phyloP scores from a whole-genome alignment of 2,329 filamentous ascomycete species.

The Sclerotinia sclerotiorum region DNA sequence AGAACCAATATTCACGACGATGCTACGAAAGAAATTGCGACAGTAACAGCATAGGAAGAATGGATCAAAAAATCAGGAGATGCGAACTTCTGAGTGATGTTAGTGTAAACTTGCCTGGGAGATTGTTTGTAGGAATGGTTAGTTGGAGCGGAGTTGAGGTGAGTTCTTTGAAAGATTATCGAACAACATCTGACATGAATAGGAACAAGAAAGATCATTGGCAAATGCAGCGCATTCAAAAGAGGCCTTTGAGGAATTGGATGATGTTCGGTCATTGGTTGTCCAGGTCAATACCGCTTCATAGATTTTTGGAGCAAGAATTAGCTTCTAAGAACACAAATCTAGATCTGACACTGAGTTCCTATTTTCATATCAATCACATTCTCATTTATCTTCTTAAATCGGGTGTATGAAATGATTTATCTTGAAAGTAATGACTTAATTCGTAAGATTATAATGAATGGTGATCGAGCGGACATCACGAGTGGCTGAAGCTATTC shows the following conservation, averaged over 20 bases:
- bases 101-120: constrained; percentile 13
- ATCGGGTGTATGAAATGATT: too few relatives aligned
- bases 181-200: not conserved
- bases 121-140: not conserved
- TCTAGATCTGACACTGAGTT: not conserved
- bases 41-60: not conserved
- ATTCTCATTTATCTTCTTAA: too few relatives aligned
- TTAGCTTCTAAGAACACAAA: not conserved
- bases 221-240: not conserved
- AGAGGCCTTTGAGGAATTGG: not conserved
- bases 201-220: not conserved
- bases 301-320: not conserved
- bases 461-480: too few relatives aligned
- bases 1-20: constrained; percentile 4
- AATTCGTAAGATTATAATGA: too few relatives aligned
- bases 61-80: not conserved
- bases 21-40: not conserved
- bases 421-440: too few relatives aligned
- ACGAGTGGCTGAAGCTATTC: not conserved
- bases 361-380: not conserved
- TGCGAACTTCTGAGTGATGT: not conserved
- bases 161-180: not conserved
- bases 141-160: constrained; percentile 15
- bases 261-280: constrained; percentile 4
- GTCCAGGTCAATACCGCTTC: not conserved